These are phyloP conservation scores for Lodderomyces pseudojiufengensis DNA, from an alignment of 1,139 yeast genomes.

Conservation along the genomic window DNA sequence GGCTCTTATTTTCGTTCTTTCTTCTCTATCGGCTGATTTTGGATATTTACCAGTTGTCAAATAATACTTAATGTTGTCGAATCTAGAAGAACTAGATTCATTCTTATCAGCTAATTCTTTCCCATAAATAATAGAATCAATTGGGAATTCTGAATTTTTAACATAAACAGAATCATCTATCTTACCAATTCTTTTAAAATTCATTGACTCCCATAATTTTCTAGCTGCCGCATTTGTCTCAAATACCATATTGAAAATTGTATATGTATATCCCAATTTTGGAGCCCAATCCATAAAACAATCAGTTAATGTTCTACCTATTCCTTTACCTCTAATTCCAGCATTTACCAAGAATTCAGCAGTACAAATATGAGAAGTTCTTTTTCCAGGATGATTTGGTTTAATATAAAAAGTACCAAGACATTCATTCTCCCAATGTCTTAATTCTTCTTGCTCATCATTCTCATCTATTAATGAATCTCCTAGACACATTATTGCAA, in stretches of 20 bases:
- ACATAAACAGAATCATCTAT: conserved; percentile 82
- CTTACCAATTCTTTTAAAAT: conserved; percentile 74
- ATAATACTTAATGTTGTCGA: conserved; percentile 75
- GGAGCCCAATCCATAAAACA: conserved; percentile 92
- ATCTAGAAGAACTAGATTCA: conserved; percentile 55
- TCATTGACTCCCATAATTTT: conserved; percentile 72
- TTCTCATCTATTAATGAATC: conserved; percentile 54
- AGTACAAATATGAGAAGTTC: conserved; percentile 91
- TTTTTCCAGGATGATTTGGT: conserved; percentile 88
- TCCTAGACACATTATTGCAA: conserved; percentile 84
- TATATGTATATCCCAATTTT: conserved; percentile 76
- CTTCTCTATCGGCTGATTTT: conserved; percentile 73
- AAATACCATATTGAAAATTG: conserved; percentile 81
- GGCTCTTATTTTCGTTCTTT: conserved; percentile 79
- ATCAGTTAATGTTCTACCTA: conserved; percentile 80
- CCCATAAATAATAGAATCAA: conserved; percentile 75
- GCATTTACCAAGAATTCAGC: conserved; percentile 88
- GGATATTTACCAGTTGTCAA: conserved; percentile 87
- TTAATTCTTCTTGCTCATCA: background rate
- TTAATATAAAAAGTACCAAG: conserved; percentile 79
- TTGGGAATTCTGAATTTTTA: conserved; percentile 78
- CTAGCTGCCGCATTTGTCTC: conserved; percentile 85
- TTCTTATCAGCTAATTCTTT: conserved; percentile 51
- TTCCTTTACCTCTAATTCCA: conserved; percentile 89
- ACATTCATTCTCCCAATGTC: conserved; percentile 86